Evolutionary conservation across 345 rosid species (phyloP), one percentile per base, ranked within the genome.

Genomic region (Linum tenue): DNA sequence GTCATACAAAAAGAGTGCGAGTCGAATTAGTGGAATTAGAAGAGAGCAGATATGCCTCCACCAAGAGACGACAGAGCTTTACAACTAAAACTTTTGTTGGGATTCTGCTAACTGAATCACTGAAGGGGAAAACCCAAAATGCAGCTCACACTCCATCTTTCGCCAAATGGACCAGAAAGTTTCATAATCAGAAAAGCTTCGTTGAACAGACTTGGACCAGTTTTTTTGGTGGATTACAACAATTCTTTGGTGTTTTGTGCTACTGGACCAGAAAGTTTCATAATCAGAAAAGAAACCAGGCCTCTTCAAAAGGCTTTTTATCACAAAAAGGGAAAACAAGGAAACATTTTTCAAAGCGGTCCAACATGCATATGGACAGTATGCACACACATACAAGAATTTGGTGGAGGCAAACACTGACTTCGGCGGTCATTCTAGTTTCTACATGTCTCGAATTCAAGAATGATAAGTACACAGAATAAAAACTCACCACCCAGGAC

Each of bases 141-240:
- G 56, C 75, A 72, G 48, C 77, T 65, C 38, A 60, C 67, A 35
- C 75, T 42, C 61, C 48, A 51, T 44, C 42, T 41, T 65, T 66
- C 39, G 40, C 66, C 22, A 55, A n/a, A 22, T 55, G 40, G 31
- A 22, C 31, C 31, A 22, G 31, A 22, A 64, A 15, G 5, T 10
- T 50, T 16, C 61, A 63, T 70, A 38, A 39, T 62, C 16, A 56
- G 39, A 17, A 62, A 22, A 22, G 31, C 31, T 22, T 22, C 31
- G 31, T 70, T 79, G 39, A 70, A 55, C 67, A 69, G 68, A 60
- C n/a, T 55, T 38, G 64, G 7, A 51, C 9, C 36, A 53, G 9
- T 62, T 42, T 50, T n/a, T 56, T 62, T 58, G 58, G 78, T 71
- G 80, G 78, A 73, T 76, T 71, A 76, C 77, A 67, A 58, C 74